Percentiles rank a stretch among this genome's conserved stretches.
Conservation (phyloP, 176 grass and related monocot genomes). For the Stipa capillata region DNA sequence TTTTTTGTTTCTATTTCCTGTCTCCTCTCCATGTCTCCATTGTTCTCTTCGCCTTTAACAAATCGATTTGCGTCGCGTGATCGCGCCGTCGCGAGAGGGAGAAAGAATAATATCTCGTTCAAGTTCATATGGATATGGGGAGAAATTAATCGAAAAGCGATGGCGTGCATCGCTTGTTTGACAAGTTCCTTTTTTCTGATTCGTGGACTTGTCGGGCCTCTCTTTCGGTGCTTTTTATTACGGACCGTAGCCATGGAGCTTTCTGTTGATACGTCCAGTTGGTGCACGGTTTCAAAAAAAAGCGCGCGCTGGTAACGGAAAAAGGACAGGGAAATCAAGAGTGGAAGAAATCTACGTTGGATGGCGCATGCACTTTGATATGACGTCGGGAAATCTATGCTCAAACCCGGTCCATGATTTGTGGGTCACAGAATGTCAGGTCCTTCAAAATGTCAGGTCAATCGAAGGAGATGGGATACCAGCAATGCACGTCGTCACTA, state of each 20-base stretch:
- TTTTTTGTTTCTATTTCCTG: background rate
- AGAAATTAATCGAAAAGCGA: background rate
- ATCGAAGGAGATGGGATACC: too few species aligned
- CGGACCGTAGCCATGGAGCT: too few species aligned
- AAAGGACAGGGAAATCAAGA: background rate
- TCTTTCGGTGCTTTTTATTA: conserved; percentile 1
- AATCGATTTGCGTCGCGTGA: background rate
- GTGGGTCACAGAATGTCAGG: background rate
- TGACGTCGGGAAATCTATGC: background rate
- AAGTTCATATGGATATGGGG: background rate
- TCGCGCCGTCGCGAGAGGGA: background rate
- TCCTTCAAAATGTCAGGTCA: too few species aligned
- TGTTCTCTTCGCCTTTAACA: too few species aligned
- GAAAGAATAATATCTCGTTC: conserved; percentile 8
- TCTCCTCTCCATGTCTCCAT: background rate
- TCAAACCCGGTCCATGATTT: background rate
- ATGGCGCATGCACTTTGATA: background rate
- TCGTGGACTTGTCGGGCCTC: background rate
- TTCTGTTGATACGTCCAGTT: background rate
- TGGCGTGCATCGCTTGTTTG: background rate
- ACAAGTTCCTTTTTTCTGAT: too few species aligned
- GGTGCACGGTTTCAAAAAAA: background rate
- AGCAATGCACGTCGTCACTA: too few species aligned
- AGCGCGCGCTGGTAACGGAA: background rate
- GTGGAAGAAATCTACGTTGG: background rate